Evolutionary conservation across 2,329 filamentous ascomycete genomes (phyloP).

Genomic region (Elsinoe perseae): DNA sequence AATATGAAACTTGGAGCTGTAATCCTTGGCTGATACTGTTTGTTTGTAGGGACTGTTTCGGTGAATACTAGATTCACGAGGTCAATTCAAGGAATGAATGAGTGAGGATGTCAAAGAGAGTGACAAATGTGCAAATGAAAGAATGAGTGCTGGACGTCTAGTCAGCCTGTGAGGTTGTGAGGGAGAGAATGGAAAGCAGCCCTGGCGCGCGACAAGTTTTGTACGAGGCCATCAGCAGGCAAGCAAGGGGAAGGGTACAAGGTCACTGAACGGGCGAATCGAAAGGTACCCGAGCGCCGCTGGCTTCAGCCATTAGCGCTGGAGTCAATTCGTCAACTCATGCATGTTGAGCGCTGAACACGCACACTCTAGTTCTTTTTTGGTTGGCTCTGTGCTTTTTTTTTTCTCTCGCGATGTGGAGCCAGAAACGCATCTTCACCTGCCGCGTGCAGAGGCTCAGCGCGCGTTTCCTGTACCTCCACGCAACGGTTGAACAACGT

Average conservation of each 20-base stretch:
- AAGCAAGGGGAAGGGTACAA: neutral
- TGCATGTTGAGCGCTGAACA: slow-evolving; percentile 14
- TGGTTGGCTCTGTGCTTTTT: slow-evolving; percentile 7
- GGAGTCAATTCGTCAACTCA: too few species aligned
- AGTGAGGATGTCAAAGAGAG: slow-evolving; percentile 10
- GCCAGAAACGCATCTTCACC: slow-evolving; percentile 12
- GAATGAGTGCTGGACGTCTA: slow-evolving; percentile 16
- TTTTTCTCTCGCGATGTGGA: slow-evolving; percentile 12
- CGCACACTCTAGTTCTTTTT: slow-evolving; percentile 12
- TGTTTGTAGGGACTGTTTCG: slow-evolving; percentile 2
- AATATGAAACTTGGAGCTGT: neutral
- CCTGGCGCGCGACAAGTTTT: slow-evolving; percentile 10
- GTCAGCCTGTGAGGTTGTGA: slow-evolving; percentile 13
- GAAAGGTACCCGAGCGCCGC: neutral
- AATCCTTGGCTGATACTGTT: neutral
- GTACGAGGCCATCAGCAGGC: slow-evolving; percentile 9
- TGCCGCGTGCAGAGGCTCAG: slow-evolving; percentile 7
- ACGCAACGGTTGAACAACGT: neutral
- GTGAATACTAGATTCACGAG: neutral
- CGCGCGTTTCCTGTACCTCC: neutral
- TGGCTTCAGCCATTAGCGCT: slow-evolving; percentile 3
- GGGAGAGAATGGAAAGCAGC: neutral
- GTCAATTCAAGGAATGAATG: neutral
- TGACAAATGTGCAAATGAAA: slow-evolving; percentile 1
- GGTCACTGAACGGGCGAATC: neutral